phyloP scores from a whole-genome alignment of 2,329 filamentous ascomycete genomes.

The Ophiocordyceps australis region DNA sequence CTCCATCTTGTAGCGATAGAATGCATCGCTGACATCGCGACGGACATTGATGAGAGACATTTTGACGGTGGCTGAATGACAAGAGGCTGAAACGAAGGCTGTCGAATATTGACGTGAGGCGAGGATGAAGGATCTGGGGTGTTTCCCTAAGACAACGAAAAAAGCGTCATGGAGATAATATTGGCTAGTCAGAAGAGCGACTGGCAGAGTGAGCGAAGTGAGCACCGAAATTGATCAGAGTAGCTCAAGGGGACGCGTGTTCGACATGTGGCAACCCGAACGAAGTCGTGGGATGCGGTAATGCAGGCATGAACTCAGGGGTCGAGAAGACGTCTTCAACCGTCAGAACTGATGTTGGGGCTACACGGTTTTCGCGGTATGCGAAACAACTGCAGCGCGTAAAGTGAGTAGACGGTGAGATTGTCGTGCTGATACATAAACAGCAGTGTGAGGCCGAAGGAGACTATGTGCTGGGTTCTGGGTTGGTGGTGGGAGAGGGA shows the following conservation, averaged over 20 bases:
- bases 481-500: background rate
- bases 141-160: conserved; percentile 5
- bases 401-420: conserved; percentile 81
- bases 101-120: conserved; percentile 1
- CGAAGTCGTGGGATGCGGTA: conserved; percentile 25
- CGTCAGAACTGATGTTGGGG: conserved; percentile 78
- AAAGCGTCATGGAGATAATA: conserved; percentile 21
- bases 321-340: conserved; percentile 48
- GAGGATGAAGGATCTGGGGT: conserved; percentile 5
- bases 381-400: conserved; percentile 95
- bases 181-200: background rate
- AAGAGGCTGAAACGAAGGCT: background rate
- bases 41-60: conserved; percentile 99
- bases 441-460: conserved; percentile 26
- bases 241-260: conserved; percentile 31
- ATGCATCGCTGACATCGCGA: conserved; percentile 93
- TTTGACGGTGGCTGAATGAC: conserved; percentile 27
- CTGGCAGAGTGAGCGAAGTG: conserved; percentile 9
- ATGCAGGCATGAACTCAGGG: conserved; percentile 38
- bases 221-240: conserved; percentile 32
- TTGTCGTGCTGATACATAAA: conserved; percentile 98
- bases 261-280: conserved; percentile 37
- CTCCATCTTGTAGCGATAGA: conserved; percentile 99
- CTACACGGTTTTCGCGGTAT: conserved; percentile 89
- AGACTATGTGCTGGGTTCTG: conserved; percentile 11